Base-by-base conservation (phyloP, 1,284 basidiomycete species). In the Volvariella volvacea region DNA sequence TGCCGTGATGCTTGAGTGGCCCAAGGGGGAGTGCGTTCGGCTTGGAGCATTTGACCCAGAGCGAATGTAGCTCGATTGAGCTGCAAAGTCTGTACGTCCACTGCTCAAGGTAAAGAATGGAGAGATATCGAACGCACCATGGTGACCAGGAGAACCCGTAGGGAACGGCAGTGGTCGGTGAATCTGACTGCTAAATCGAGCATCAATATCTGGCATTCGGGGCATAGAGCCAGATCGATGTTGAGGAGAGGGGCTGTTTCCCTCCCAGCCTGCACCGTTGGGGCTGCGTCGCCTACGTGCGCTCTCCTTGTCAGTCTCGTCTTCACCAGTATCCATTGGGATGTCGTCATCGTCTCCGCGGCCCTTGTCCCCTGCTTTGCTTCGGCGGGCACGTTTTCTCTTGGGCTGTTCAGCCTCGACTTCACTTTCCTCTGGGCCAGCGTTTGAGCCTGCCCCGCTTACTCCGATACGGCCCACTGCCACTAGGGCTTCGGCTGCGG, bases 401-500 rank as follows among this genome's bases (percentile, higher is more conserved):
- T 67, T 74, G 39, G 75, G 80, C 53, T 76, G 76, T 41, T 62
- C 65, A 3, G 58, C 66, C 42, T 78, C 78, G 17, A 68, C 76
- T 36, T 78, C 81, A 48, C 74, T 79, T 47, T 79, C 80, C 22
- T 79, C 78, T 3, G 69, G 70, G 43, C 62, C 65, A 3, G 59
- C 64, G 44, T 63, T 61, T 16, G 34, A 36, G 4, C 34, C 19
- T n/a, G n/a, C 34, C 9, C 64, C 67, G 38, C 65, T 67, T 15
- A 62, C 64, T 17, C 67, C 66, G 45, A 71, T 66, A 41, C 84
- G 76, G 16, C 86, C 83, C 19, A 90, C 84, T 40, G 83, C 80
- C 31, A 89, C 87, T 36, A 90, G 76, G 2, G 86, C 80, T 63
- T 89, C 88, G 10, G 87, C 87, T 3, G 88, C 87, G 36, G 87